phyloP scores from a whole-genome alignment of 768 basidiomycete genomes.

The Mycena maculata region DNA sequence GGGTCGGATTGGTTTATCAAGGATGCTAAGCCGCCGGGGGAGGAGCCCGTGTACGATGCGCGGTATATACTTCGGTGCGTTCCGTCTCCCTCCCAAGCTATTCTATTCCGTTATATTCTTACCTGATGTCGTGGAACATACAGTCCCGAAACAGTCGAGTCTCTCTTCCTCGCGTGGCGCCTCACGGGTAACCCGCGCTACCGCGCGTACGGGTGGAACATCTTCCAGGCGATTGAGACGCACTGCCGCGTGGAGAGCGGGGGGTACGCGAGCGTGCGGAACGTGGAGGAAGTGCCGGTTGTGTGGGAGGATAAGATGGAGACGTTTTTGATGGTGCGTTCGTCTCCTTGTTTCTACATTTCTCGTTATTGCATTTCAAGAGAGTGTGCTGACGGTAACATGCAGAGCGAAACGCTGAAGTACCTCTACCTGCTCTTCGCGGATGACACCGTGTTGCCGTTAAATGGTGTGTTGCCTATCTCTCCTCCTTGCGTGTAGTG shows the following conservation, averaged over 20 bases:
- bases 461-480: constrained; percentile 67
- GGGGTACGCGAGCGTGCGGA: constrained; percentile 87
- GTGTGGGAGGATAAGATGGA: constrained; percentile 91
- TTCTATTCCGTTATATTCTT: background rate
- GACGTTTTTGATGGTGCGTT: constrained; percentile 87
- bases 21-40: constrained; percentile 59
- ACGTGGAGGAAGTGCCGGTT: constrained; percentile 83
- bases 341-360: background rate
- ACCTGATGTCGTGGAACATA: background rate
- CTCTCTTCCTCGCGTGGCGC: constrained; percentile 91
- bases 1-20: constrained; percentile 91
- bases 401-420: constrained; percentile 88
- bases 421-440: constrained; percentile 91
- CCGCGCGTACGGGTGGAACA: constrained; percentile 86
- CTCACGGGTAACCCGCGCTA: constrained; percentile 87
- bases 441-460: constrained; percentile 73
- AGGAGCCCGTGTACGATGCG: constrained; percentile 76
- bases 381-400: background rate
- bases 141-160: constrained; percentile 95
- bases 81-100: background rate
- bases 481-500: background rate
- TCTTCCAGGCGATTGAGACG: constrained; percentile 90
- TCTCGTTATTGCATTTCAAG: background rate
- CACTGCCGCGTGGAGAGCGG: constrained; percentile 81
- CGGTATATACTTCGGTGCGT: constrained; percentile 89